Evolutionary conservation across 495 filamentous ascomycete species (phyloP).

Genomic region (Aspergillus bertholletiae): DNA sequence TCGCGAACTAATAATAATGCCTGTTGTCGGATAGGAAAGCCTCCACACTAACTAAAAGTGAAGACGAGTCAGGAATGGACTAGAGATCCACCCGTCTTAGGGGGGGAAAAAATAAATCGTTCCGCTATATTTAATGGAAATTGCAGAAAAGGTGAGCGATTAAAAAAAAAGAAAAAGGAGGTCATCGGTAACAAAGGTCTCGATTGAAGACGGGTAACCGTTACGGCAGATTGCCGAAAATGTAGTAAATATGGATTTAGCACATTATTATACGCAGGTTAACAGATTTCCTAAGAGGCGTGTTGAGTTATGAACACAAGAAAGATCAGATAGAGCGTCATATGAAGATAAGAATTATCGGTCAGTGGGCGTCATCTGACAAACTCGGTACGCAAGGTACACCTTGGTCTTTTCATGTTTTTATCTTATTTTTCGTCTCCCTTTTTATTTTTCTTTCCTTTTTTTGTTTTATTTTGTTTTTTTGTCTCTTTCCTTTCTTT

Average conservation of each 20-base stretch:
- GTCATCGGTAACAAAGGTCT: conserved; percentile 1
- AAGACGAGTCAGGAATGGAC: conserved; percentile 10
- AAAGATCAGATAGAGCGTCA: background rate
- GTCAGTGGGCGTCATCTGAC: background rate
- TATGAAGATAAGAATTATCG: background rate
- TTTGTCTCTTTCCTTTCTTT: conserved; percentile 1
- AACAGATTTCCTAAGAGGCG: no score
- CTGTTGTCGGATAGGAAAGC: background rate
- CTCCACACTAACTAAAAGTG: conserved; percentile 1
- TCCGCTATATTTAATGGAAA: background rate
- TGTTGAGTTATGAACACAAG: background rate
- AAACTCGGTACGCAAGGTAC: background rate
- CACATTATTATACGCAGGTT: no score
- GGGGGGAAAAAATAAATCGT: conserved; percentile 9
- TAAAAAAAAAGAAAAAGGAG: conserved; percentile 5
- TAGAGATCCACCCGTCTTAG: conserved; percentile 12
- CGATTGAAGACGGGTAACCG: conserved; percentile 6
- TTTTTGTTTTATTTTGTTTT: background rate
- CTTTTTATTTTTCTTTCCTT: background rate
- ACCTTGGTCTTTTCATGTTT: no score
- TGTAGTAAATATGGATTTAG: conserved; percentile 8
- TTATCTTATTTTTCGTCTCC: no score
- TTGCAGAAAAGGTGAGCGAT: conserved; percentile 9
- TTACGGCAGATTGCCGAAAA: conserved; percentile 9
- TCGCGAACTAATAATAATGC: background rate